These are phyloP conservation scores for Tanacetum coccineum DNA, from an alignment of 129 eudicot genomes.

Conservation along the genomic window DNA sequence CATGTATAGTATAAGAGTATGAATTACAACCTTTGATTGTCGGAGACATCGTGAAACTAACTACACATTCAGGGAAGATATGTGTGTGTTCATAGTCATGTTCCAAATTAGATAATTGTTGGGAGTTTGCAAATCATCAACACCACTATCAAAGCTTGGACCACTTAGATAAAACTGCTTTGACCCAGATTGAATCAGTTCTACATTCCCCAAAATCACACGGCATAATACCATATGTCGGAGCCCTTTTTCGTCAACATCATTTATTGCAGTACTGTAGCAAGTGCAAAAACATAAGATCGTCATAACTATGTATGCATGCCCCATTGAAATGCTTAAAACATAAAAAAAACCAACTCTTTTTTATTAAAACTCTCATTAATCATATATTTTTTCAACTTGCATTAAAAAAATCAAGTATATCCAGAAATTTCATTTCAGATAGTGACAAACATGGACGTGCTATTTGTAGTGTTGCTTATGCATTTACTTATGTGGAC, in stretches of 20 bases:
- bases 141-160: constrained; percentile 71
- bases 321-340: no score
- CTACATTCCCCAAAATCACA: constrained; percentile 89
- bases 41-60: constrained; percentile 62
- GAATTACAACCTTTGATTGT: constrained; percentile 43
- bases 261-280: constrained; percentile 55
- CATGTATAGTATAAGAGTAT: not conserved
- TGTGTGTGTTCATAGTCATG: constrained; percentile 66
- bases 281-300: not conserved
- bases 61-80: constrained; percentile 69
- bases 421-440: no score
- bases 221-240: constrained; percentile 74
- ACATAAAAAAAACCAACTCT: no score
- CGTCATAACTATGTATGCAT: not conserved
- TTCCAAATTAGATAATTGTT: constrained; percentile 69
- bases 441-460: no score
- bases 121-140: constrained; percentile 74
- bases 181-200: constrained; percentile 59
- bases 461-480: constrained; percentile 28
- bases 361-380: no score
- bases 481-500: constrained; percentile 31
- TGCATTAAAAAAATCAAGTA: no score
- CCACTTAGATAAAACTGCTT: constrained; percentile 67
- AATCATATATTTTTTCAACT: no score
- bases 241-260: constrained; percentile 93